These are phyloP conservation scores for Erythrobasidium yunnanense DNA, from an alignment of 768 basidiomycete genomes.

Conservation along the genomic window DNA sequence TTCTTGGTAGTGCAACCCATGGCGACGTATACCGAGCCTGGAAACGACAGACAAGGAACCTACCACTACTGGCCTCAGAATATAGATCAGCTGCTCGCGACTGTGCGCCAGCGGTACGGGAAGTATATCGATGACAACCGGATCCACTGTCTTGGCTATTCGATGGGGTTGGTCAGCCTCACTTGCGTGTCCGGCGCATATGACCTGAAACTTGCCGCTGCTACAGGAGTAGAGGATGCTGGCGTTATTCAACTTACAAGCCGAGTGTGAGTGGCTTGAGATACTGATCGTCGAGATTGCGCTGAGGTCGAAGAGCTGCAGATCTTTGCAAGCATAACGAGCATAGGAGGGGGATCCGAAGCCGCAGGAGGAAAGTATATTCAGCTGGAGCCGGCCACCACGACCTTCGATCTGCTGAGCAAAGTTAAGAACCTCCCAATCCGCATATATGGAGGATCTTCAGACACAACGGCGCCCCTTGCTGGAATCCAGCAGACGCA, in stretches of 20 bases:
- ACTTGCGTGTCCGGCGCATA: too few species aligned
- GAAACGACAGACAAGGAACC: not conserved
- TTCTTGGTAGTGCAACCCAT: not conserved
- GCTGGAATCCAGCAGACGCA: not conserved
- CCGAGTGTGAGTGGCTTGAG: not conserved
- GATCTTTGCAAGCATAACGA: not conserved
- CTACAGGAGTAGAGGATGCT: not conserved
- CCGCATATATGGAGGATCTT: not conserved
- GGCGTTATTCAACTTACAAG: not conserved
- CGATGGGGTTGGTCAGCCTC: too few species aligned
- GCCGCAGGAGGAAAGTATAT: not conserved
- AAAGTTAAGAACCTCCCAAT: not conserved
- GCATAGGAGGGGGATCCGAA: not conserved
- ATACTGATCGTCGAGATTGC: not conserved
- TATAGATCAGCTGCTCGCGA: not conserved
- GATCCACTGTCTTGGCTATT: not conserved
- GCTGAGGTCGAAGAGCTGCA: not conserved
- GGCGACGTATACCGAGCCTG: not conserved
- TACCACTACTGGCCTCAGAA: not conserved
- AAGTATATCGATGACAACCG: constrained; percentile 6
- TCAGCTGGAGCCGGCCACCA: not conserved
- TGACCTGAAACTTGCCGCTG: too few species aligned
- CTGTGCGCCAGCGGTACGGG: not conserved
- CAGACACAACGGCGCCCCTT: not conserved
- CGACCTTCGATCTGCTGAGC: not conserved